Percentiles rank a stretch among this genome's conserved stretches.
phyloP scores from a whole-genome alignment of 2,329 filamentous ascomycete genomes.

The Fusarium mundagurra region DNA sequence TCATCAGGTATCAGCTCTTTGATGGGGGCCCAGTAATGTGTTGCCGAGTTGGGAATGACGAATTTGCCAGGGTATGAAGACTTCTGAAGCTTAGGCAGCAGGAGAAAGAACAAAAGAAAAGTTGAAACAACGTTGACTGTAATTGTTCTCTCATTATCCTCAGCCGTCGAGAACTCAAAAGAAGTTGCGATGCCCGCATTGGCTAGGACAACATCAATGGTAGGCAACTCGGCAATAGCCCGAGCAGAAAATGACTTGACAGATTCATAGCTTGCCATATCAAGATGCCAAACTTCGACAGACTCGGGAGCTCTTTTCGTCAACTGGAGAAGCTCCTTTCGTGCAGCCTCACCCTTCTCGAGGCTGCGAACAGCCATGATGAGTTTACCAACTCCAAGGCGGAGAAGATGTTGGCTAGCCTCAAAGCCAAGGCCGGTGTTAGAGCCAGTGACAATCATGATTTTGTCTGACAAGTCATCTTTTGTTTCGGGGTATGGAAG shows the following conservation, averaged over 20 bases:
- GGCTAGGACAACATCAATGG: slow-evolving; percentile 56
- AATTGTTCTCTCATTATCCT: slow-evolving; percentile 61
- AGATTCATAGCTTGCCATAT: slow-evolving; percentile 58
- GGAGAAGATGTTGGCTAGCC: slow-evolving; percentile 47
- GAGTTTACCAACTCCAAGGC: slow-evolving; percentile 45
- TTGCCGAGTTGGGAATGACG: slow-evolving; percentile 36
- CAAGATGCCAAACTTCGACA: slow-evolving; percentile 59
- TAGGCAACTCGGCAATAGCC: slow-evolving; percentile 42
- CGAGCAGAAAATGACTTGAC: slow-evolving; percentile 51
- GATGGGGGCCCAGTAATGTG: slow-evolving; percentile 41
- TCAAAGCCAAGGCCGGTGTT: slow-evolving; percentile 55
- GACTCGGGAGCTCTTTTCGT: not conserved
- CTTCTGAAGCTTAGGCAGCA: slow-evolving; percentile 41
- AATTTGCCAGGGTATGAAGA: slow-evolving; percentile 25
- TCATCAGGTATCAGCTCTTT: slow-evolving; percentile 33
- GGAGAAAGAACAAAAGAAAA: slow-evolving; percentile 32
- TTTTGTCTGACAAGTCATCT: slow-evolving; percentile 38
- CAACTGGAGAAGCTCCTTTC: slow-evolving; percentile 43
- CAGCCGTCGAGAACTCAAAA: slow-evolving; percentile 47
- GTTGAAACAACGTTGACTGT: slow-evolving; percentile 45
- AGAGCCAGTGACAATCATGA: slow-evolving; percentile 53
- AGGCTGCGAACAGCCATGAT: slow-evolving; percentile 52
- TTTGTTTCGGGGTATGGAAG: slow-evolving; percentile 37
- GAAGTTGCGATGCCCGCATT: slow-evolving; percentile 55
- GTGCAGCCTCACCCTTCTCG: slow-evolving; percentile 54